Conservation (phyloP, 371 early-diverging fungal genomes). For the Apophysomyces elegans region DNA sequence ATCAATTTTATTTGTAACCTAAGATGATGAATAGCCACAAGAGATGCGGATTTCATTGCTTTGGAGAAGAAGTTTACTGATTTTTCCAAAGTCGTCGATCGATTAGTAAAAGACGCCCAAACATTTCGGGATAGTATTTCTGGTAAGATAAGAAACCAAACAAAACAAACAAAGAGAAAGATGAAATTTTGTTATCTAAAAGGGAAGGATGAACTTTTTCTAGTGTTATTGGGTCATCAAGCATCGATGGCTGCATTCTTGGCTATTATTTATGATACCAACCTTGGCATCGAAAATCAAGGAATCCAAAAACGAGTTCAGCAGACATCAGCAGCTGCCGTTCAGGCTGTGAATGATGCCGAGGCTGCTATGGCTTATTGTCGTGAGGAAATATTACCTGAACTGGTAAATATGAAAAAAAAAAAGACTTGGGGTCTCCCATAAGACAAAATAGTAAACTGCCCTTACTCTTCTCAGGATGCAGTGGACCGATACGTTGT, state of each 20-base stretch:
- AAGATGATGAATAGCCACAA: slow-evolving; percentile 51
- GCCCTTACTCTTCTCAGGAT: slow-evolving; percentile 42
- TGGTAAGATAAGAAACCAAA: slow-evolving; percentile 30
- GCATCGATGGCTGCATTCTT: slow-evolving; percentile 68
- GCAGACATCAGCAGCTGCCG: slow-evolving; percentile 61
- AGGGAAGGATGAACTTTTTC: too few relatives aligned
- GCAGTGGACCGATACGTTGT: slow-evolving; percentile 75
- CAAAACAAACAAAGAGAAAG: background rate
- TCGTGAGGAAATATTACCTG: slow-evolving; percentile 67
- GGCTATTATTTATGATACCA: slow-evolving; percentile 60
- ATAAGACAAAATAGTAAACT: too few relatives aligned
- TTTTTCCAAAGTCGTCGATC: slow-evolving; percentile 57
- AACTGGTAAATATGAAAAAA: slow-evolving; percentile 54
- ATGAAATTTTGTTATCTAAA: background rate
- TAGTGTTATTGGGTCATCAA: slow-evolving; percentile 73
- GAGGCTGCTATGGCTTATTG: slow-evolving; percentile 64
- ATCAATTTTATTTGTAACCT: too few relatives aligned
- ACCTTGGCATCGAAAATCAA: slow-evolving; percentile 28
- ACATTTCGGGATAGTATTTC: slow-evolving; percentile 79
- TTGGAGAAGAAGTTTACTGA: slow-evolving; percentile 66
- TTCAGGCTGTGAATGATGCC: slow-evolving; percentile 68
- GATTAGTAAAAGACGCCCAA: slow-evolving; percentile 67
- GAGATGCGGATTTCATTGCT: slow-evolving; percentile 71
- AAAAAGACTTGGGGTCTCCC: too few relatives aligned
- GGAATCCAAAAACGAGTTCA: slow-evolving; percentile 47